phyloP scores from a whole-genome alignment of 495 filamentous ascomycete genomes.

The Podospora sp. region DNA sequence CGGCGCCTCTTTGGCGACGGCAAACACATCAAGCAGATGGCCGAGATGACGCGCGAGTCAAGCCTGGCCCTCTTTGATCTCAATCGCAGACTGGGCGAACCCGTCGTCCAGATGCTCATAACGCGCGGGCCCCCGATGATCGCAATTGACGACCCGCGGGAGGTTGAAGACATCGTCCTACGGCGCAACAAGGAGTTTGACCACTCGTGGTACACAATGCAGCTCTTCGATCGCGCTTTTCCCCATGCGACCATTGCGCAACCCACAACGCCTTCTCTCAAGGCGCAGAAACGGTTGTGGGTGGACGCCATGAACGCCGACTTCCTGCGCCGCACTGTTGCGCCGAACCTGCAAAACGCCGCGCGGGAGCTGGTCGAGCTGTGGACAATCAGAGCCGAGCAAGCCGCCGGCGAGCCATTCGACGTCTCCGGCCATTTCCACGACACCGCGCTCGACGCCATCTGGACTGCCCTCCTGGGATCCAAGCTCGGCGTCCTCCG shows the following conservation, averaged over 20 bases:
- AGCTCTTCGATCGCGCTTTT: constrained; percentile 32
- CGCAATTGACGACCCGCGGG: constrained; percentile 33
- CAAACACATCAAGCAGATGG: background rate
- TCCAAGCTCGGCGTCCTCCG: constrained; percentile 4
- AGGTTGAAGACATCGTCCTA: constrained; percentile 35
- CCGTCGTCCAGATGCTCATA: background rate
- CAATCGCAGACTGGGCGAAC: background rate
- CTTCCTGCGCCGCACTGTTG: constrained; percentile 37
- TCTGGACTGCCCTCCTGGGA: constrained; percentile 39
- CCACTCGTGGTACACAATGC: constrained; percentile 19
- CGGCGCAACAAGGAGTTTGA: constrained; percentile 40
- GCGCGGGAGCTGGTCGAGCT: constrained; percentile 36
- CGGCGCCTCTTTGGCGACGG: background rate
- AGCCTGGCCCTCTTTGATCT: background rate
- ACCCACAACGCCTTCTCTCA: constrained; percentile 32
- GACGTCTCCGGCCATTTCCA: constrained; percentile 35
- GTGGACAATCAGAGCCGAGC: constrained; percentile 36
- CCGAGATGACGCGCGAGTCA: background rate
- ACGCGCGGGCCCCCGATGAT: background rate
- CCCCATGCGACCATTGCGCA: constrained; percentile 31
- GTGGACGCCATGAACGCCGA: constrained; percentile 36
- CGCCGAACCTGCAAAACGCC: constrained; percentile 34
- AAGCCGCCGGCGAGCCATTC: constrained; percentile 27
- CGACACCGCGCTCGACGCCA: constrained; percentile 39
- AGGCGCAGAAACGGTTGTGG: constrained; percentile 38